Percentiles rank a stretch among this genome's conserved stretches.
phyloP scores from a whole-genome alignment of 345 rosid genomes.

The Microcos paniculata region DNA sequence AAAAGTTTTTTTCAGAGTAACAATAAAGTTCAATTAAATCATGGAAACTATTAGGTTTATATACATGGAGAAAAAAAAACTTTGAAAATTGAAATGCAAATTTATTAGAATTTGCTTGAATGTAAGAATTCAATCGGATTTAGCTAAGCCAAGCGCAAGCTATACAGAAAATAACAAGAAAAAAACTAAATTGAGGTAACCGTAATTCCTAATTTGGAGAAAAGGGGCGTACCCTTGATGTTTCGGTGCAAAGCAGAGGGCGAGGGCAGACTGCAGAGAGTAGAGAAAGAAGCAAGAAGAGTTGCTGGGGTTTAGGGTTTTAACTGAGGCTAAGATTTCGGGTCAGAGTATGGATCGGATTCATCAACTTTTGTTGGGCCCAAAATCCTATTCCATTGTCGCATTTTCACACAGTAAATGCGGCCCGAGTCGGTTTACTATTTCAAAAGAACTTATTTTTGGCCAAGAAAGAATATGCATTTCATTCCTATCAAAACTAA shows the following conservation, averaged over 20 bases:
- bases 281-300: not conserved
- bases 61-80: too few species aligned
- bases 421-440: too few species aligned
- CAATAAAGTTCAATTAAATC: not conserved
- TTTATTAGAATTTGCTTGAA: too few species aligned
- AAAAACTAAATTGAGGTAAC: not conserved
- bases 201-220: not conserved
- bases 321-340: not conserved
- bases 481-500: too few species aligned
- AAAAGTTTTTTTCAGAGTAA: not conserved
- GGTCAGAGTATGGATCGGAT: not conserved
- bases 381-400: too few species aligned
- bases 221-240: not conserved
- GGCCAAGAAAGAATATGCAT: too few species aligned
- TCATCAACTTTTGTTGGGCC: not conserved
- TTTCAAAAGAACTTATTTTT: too few species aligned
- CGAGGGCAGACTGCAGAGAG: not conserved
- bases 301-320: not conserved
- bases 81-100: too few species aligned
- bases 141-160: not conserved
- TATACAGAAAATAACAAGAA: not conserved
- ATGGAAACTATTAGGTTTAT: not conserved
- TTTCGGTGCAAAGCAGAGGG: not conserved
- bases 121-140: too few species aligned
- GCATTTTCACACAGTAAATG: too few species aligned